Percentiles rank a stretch among this genome's conserved stretches.
These are phyloP conservation scores for Talaromyces funiculosus DNA, from an alignment of 2,329 filamentous ascomycete genomes.

Conservation along the genomic window DNA sequence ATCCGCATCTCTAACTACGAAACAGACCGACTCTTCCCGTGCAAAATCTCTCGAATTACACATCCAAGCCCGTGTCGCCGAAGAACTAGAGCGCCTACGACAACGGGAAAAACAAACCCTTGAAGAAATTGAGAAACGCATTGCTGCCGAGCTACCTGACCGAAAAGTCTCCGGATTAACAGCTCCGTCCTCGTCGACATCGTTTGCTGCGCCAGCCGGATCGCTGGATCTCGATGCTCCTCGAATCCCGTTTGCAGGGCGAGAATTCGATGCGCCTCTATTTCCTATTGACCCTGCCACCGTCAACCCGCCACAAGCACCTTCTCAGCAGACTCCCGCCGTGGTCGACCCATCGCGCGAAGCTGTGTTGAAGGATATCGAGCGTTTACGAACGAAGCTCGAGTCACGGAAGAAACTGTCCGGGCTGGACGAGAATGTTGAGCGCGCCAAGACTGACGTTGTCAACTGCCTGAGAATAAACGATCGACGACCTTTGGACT, in stretches of 20 bases:
- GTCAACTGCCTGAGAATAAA: conserved; percentile 76
- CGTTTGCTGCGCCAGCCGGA: conserved; percentile 20
- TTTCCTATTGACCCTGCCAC: conserved; percentile 16
- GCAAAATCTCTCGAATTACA: conserved; percentile 77
- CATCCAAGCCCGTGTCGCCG: conserved; percentile 78
- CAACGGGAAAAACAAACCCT: conserved; percentile 65
- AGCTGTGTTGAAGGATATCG: conserved; percentile 54
- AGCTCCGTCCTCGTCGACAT: conserved; percentile 23
- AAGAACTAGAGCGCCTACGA: conserved; percentile 76
- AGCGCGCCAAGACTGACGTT: conserved; percentile 68
- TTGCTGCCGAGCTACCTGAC: conserved; percentile 35
- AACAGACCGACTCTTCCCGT: conserved; percentile 81
- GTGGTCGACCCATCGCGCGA: conserved; percentile 43
- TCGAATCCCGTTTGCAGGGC: conserved; percentile 39
- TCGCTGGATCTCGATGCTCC: conserved; percentile 38
- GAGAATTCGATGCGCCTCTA: conserved; percentile 24
- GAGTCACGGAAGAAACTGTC: conserved; percentile 56
- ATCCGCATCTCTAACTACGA: not conserved
- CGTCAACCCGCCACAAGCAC: conserved; percentile 15
- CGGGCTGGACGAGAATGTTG: conserved; percentile 64
- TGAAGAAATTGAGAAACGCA: conserved; percentile 60
- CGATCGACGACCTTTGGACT: conserved; percentile 84
- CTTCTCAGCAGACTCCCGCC: conserved; percentile 12
- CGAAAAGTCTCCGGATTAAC: conserved; percentile 25
- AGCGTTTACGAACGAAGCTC: conserved; percentile 53